phyloP scores from a whole-genome alignment of 148 eudicot genomes.

The Chenopodium album region DNA sequence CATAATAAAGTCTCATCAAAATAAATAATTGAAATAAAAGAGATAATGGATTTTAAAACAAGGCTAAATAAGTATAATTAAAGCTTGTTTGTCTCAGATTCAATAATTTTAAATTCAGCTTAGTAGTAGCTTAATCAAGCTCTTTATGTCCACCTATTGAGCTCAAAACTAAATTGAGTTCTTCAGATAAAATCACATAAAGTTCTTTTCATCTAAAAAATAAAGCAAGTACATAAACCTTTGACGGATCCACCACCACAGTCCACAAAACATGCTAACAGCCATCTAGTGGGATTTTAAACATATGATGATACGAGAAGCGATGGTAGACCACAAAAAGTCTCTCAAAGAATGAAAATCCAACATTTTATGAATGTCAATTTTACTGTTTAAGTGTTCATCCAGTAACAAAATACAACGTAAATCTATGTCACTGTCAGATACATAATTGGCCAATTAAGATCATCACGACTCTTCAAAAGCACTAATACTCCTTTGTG shows the following conservation, averaged over 20 bases:
- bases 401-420: neutral
- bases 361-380: neutral
- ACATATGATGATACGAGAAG: neutral
- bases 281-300: neutral
- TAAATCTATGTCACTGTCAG: neutral
- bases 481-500: neutral
- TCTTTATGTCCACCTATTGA: too few relatives aligned
- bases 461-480: neutral
- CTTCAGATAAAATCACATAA: neutral
- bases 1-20: conserved; percentile 19
- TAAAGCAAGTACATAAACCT: neutral
- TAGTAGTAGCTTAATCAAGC: too few relatives aligned
- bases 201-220: neutral
- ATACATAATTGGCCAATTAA: neutral
- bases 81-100: neutral
- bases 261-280: neutral
- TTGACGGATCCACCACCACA: neutral
- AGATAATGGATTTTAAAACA: neutral
- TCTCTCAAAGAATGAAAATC: neutral
- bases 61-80: neutral
- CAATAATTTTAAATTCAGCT: neutral
- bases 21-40: conserved; percentile 1
- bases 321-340: neutral
- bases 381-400: neutral
- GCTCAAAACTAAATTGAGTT: neutral